phyloP scores from a whole-genome alignment of 768 basidiomycete genomes.

The Rhizopogon salebrosus region DNA sequence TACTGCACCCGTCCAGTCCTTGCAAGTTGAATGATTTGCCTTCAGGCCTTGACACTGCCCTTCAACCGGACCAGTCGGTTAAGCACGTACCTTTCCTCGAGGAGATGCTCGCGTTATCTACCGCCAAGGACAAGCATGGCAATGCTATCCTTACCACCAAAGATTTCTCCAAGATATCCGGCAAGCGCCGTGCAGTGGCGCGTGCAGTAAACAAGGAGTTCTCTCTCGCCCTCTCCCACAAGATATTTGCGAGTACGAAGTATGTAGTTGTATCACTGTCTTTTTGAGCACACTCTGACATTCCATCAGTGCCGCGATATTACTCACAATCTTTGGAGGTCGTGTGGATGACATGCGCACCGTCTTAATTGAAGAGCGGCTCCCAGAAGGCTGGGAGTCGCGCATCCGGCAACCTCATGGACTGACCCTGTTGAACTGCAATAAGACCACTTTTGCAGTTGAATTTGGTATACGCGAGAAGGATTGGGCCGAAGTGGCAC shows the following conservation, averaged over 20 bases:
- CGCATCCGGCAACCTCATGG: constrained; percentile 49
- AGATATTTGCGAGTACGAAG: constrained; percentile 65
- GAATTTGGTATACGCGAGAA: no score
- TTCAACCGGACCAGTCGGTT: constrained; percentile 47
- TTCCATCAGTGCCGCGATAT: constrained; percentile 47
- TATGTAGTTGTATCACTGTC: constrained; percentile 29
- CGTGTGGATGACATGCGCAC: constrained; percentile 47
- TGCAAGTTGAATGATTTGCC: not conserved
- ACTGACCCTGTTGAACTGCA: constrained; percentile 54
- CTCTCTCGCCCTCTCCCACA: constrained; percentile 44
- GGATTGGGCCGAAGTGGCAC: no score
- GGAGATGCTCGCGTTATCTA: constrained; percentile 52
- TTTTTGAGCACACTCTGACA: not conserved
- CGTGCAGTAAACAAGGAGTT: constrained; percentile 51
- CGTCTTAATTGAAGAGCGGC: constrained; percentile 61
- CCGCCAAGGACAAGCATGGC: constrained; percentile 50
- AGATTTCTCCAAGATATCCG: constrained; percentile 53
- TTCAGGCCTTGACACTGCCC: constrained; percentile 48
- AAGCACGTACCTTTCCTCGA: constrained; percentile 46
- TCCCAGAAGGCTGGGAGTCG: constrained; percentile 71
- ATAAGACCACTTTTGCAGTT: constrained; percentile 18
- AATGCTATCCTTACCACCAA: constrained; percentile 44
- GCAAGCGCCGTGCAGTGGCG: constrained; percentile 59
- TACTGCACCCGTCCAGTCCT: not conserved
- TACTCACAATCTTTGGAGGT: constrained; percentile 64